These are phyloP conservation scores for Linnemannia elongata DNA, from an alignment of 192 early-diverging fungal species.

Conservation along the genomic window DNA sequence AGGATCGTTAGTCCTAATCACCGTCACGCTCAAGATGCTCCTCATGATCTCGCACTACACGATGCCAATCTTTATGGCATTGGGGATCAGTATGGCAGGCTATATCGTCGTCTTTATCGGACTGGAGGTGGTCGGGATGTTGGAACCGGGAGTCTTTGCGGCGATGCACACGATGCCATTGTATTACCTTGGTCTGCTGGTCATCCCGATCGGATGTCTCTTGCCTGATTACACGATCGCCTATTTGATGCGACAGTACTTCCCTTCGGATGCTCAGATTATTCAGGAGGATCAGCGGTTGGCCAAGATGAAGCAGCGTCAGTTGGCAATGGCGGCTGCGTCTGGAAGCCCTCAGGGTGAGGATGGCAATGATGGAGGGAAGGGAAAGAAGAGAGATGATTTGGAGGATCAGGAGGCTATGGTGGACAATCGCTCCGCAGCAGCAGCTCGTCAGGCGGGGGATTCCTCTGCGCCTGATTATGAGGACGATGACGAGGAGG, in stretches of 20 bases:
- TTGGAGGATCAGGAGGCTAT: constrained; percentile 48
- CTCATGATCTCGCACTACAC: constrained; percentile 51
- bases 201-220: constrained; percentile 46
- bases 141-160: constrained; percentile 34
- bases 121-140: constrained; percentile 30
- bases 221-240: constrained; percentile 46
- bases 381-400: constrained; percentile 1
- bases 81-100: constrained; percentile 40
- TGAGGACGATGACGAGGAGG: constrained; percentile 12
- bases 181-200: constrained; percentile 45
- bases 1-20: constrained; percentile 47
- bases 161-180: constrained; percentile 39
- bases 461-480: constrained; percentile 9
- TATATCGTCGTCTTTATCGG: constrained; percentile 49
- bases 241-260: constrained; percentile 32
- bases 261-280: constrained; percentile 52
- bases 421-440: constrained; percentile 16
- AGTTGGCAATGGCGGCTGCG: neutral
- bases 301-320: constrained; percentile 16
- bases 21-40: constrained; percentile 55
- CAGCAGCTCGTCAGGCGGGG: neutral
- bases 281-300: constrained; percentile 52
- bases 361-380: constrained; percentile 2
- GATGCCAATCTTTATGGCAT: constrained; percentile 38
- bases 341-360: constrained; percentile 6